Base-by-base conservation (phyloP, 805 yeast species). In the Wickerhamomyces subpelliculosus region DNA sequence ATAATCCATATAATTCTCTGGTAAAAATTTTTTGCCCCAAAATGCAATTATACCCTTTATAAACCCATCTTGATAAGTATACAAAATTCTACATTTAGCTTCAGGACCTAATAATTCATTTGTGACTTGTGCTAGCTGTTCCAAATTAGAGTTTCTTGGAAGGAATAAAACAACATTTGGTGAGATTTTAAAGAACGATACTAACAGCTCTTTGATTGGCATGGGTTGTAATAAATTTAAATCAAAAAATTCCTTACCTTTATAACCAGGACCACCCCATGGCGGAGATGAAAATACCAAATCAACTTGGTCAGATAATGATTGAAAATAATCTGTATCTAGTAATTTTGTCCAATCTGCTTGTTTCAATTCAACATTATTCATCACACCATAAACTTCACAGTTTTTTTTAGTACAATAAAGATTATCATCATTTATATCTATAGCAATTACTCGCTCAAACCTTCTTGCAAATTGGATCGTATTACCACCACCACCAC, bases 401-500 rank as follows among this genome's bases (percentile, higher is more conserved):
- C 84, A 71, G 50, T 88, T 88, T 49, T 78, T 74, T 24, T 61
- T 59, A 0, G 89, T 73, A 53, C 94, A 84, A 39, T 69, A 63
- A n/a, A 83, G 55, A 52, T 84, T 82, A 20, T 68, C 70, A 25
- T 68, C 61, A 38, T 77, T 78, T 28, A 64, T 63, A 50, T 86
- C 95, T 1, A 84, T 58, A 3, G 83, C 87, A 26, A 75, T 72
- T 1, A 78, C 81, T 20, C 52, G 48, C 1, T 71, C 69, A 57
- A 84, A 83, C 25, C 54, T 45, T 38, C 65, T 51, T 34, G 89
- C 84, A 56, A 88, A 74, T 48, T 85, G 95, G 18, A 85, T 81
- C 1, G 84, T 64, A 52, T 86, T 86, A 0, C 95, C 95, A 1
- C 95, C 96, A 1, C 88, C 95, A 0, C 96, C 96, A 46, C 90